phyloP scores from a whole-genome alignment of 345 rosid species.

The Limnanthes douglasii region DNA sequence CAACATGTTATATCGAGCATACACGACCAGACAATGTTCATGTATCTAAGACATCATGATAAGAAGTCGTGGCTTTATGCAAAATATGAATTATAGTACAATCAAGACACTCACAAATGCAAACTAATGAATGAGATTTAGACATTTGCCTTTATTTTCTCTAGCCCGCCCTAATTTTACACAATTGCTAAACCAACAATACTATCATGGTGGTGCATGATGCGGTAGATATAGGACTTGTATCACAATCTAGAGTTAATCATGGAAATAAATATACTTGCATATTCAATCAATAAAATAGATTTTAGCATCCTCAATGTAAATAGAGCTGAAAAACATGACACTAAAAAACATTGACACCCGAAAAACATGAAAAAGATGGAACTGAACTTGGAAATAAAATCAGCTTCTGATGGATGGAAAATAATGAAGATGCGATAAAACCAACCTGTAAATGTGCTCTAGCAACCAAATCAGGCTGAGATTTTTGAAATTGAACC shows the following conservation, averaged over 20 bases:
- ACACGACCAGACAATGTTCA: no score
- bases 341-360: background rate
- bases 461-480: constrained; percentile 86
- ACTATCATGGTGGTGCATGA: background rate
- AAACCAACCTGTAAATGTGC: constrained; percentile 87
- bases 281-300: no score
- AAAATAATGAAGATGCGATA: background rate
- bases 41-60: no score
- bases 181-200: background rate
- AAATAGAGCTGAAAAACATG: constrained; percentile 4
- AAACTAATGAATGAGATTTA: no score
- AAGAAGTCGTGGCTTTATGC: no score
- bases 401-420: background rate
- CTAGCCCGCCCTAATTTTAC: background rate
- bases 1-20: background rate
- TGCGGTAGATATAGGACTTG: no score
- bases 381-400: no score
- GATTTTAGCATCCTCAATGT: no score
- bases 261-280: no score
- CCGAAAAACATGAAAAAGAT: constrained; percentile 1
- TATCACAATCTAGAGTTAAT: no score
- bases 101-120: no score
- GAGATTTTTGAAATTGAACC: constrained; percentile 74
- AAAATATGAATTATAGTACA: no score
- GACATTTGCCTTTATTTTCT: background rate